Base-by-base conservation (phyloP, 768 basidiomycete species). In the Leucogyrophana mollusca region DNA sequence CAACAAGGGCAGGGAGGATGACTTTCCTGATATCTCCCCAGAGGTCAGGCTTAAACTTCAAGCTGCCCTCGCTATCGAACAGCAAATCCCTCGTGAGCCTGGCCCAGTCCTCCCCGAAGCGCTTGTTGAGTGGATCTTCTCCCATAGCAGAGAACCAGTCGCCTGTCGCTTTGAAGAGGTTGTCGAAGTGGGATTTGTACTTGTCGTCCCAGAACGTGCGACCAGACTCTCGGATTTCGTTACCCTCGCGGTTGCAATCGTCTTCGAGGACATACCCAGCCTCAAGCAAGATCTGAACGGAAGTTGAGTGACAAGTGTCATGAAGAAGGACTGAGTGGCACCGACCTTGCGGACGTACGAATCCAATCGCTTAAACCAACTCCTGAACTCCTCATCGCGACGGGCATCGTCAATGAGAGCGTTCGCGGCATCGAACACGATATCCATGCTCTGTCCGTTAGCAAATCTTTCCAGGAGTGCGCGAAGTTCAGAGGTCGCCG, bases 391-490 rank as follows among this genome's bases (percentile, higher is more conserved):
- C 21, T 79, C 73, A 50, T 99, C 95, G 34, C 83, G 72, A 40
- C 74, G 72, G 0, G 89, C 77, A 60, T 94, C 90, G 39, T 83
- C 74, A 51, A 84, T 84, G 13, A 99, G 73, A 2, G 75, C 76
- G 55, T 85, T 74, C 33, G 87, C 72, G 4, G 93, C 78, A 51
- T 88, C 79, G 27, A 87, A 72, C 47, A 95, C 77, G 23, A 74
- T 64, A 46, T 84, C 72, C 66, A 94, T 77, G 32, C 80, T 81
- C 55, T 70, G 60, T 43, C 78, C 79, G 56, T 90, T 85, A 5
- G 94, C 94, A 62, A 98, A 94, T 17, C 95, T 85, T 66, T 97
- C 94, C 34, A 96, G 80, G 9, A 97, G 73, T 1, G 82, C 85
- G 37, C 90, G 83, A 22, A 94, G 76, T 59, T 92, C 82, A 32